phyloP scores from a whole-genome alignment of 2,329 filamentous ascomycete genomes.

The Botrytis paeoniae region DNA sequence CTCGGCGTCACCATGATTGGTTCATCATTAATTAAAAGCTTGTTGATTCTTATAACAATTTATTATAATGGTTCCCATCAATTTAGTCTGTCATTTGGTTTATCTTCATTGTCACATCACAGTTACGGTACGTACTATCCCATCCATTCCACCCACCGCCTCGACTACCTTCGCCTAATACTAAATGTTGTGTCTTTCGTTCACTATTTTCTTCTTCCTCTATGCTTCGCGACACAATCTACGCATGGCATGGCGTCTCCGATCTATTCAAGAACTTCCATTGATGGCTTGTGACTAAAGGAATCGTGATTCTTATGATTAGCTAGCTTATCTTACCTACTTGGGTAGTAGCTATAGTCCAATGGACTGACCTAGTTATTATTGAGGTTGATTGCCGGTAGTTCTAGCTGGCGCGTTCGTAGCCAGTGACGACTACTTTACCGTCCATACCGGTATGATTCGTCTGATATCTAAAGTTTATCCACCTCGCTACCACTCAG shows the following conservation, averaged over 20 bases:
- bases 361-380: neutral
- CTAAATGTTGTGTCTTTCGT: neutral
- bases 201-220: neutral
- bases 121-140: neutral
- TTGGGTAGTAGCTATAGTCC: neutral
- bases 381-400: constrained; percentile 12
- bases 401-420: neutral
- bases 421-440: neutral
- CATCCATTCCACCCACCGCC: neutral
- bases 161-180: neutral
- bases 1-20: constrained; percentile 12
- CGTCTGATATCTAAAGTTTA: constrained; percentile 6
- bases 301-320: neutral
- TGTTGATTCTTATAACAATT: neutral
- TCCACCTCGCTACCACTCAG: neutral
- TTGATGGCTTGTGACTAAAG: neutral
- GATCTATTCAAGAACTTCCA: neutral
- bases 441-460: neutral
- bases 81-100: neutral
- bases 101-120: constrained; percentile 4
- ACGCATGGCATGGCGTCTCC: constrained; percentile 1
- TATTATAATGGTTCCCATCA: neutral
- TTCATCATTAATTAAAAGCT: neutral
- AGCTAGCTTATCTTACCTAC: neutral
- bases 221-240: constrained; percentile 1